Evolutionary conservation across 805 yeast species (phyloP), one percentile per base, ranked within the genome.

Genomic region (Phaffomyces antillensis): DNA sequence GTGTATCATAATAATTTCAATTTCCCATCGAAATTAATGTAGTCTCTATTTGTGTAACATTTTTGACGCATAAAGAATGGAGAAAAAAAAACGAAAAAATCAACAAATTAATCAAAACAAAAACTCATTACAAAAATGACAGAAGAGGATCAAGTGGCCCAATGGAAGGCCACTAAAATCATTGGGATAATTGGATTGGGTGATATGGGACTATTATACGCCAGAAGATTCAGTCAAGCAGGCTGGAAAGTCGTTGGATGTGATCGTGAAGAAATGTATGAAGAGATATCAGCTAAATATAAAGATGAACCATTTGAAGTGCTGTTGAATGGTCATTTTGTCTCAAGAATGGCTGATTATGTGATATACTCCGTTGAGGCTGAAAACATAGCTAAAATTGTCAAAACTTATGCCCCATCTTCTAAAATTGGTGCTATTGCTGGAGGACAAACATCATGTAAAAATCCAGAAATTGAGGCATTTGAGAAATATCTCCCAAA

Each of bases 401-500:
- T 89, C 6, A 59, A 76, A 5, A 37, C 66, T 34, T 91, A 91
- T 63, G 97, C 96, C 0, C 91, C 96, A 0, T 83, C 91, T 0
- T 81, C 96, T 5, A 91, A 91, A 60, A 65, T 81, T 4, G 95
- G 95, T 3, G 84, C 95, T 4, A 78, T 90, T 36, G 96, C 93
- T 6, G 99, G 98, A n/a, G 99, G 99, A 8, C 99, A 93, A 64
- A 90, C 99, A 0, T 86, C 96, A 10, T 91, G 98, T 65, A 93
- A 93, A 59, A 81, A 77, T 24, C 95, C 95, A 0, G 99, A 93
- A 60, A 83, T 93, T 25, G 71, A 65, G 15, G 96, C 97, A 0
- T 86, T 93, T 61, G 96, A 89, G 54, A 68, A 70, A 38, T 66
- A 75, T 52, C 62, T 88, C 30, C 97, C 98, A 0, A 47, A 56